A percentile compares a stretch with the other conserved stretches of the same genome.
These are phyloP conservation scores for Citrus reticulata DNA, from an alignment of 345 rosid genomes.

Conservation along the genomic window DNA sequence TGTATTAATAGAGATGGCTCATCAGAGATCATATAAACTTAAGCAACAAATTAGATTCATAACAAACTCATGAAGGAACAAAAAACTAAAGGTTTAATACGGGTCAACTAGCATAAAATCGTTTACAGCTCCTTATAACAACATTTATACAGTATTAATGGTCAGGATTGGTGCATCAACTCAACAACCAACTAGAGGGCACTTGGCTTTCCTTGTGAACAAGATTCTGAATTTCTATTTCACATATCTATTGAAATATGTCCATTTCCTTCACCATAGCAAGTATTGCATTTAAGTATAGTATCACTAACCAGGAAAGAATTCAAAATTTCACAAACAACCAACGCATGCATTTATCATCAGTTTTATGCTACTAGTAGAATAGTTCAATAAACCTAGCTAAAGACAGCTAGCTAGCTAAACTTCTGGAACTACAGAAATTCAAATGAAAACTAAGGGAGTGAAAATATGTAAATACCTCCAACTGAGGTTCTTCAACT, in stretches of 20 bases:
- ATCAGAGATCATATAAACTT: not conserved
- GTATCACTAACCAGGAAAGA: not conserved
- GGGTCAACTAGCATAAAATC: not conserved
- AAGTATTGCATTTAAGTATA: not conserved
- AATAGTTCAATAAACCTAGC: not conserved
- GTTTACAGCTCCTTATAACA: not conserved
- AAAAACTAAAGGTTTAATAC: not conserved
- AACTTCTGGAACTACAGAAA: not conserved
- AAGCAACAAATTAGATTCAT: not conserved
- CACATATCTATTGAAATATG: not conserved
- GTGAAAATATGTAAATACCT: slow-evolving; percentile 43
- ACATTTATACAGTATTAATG: not conserved
- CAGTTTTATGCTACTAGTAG: not conserved
- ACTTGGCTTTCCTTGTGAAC: not conserved
- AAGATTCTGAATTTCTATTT: not conserved
- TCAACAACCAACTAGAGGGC: not conserved
- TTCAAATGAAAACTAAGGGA: slow-evolving; percentile 5
- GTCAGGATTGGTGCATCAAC: not conserved
- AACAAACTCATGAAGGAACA: not conserved
- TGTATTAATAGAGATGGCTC: not conserved
- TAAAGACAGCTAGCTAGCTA: not conserved
- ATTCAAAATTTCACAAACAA: not conserved
- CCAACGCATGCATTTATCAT: not conserved
- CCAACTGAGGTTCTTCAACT: slow-evolving; percentile 56
- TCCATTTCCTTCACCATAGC: not conserved